A percentile compares a stretch with the other conserved stretches of the same genome.
Conservation (phyloP, 2,329 filamentous ascomycete genomes). For the Fusarium sterilihyphosum region DNA sequence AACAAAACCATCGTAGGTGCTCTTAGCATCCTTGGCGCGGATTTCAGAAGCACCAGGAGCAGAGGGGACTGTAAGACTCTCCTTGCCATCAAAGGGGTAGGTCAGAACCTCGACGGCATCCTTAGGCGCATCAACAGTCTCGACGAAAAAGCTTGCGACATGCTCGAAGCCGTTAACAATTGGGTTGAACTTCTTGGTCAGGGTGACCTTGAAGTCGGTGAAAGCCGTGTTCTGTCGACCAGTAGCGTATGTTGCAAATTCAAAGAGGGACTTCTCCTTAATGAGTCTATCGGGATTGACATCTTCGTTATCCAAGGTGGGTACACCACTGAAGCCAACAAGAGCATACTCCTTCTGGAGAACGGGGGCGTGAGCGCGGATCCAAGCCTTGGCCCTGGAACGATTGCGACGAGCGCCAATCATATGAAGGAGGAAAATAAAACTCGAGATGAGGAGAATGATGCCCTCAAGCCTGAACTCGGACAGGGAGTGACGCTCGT, state of each 20-base stretch:
- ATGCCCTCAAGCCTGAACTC: constrained; percentile 91
- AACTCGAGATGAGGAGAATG: constrained; percentile 77
- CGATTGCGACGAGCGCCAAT: constrained; percentile 85
- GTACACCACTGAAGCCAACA: constrained; percentile 78
- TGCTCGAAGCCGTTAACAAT: constrained; percentile 69
- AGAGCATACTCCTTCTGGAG: constrained; percentile 85
- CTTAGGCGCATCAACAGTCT: constrained; percentile 73
- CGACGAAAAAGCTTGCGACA: constrained; percentile 79
- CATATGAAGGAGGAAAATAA: constrained; percentile 82
- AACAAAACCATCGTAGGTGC: constrained; percentile 88
- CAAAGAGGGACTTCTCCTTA: constrained; percentile 87
- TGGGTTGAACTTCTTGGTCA: constrained; percentile 91
- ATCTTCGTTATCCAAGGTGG: constrained; percentile 55
- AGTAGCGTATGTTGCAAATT: constrained; percentile 88
- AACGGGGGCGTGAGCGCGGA: constrained; percentile 75
- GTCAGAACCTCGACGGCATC: constrained; percentile 81
- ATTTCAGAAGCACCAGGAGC: constrained; percentile 66
- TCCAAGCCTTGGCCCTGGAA: constrained; percentile 82
- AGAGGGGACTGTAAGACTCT: constrained; percentile 78
- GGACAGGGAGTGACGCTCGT: constrained; percentile 83
- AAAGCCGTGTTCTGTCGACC: constrained; percentile 94
- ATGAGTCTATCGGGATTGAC: constrained; percentile 61
- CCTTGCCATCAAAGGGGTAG: constrained; percentile 93
- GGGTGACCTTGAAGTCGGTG: constrained; percentile 82
- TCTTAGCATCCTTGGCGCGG: constrained; percentile 67